Conservation (phyloP, 345 rosid genomes). For the Geranium brycei region DNA sequence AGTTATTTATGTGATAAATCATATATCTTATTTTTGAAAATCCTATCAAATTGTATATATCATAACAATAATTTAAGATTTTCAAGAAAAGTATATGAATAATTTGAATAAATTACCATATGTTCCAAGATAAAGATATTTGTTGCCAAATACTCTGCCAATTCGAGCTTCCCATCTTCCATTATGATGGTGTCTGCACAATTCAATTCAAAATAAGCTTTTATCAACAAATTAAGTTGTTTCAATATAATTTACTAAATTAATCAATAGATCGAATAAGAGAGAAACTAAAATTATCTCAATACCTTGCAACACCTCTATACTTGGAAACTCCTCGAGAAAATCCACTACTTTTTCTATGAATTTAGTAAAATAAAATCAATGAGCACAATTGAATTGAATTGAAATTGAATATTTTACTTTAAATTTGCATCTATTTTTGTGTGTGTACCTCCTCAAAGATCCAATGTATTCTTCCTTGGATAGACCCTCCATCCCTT, state of each 20-base stretch:
- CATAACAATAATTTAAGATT: too few species aligned
- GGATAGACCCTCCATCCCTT: conserved; percentile 67
- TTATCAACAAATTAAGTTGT: too few species aligned
- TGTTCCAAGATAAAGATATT: conserved; percentile 63
- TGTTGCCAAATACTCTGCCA: conserved; percentile 69
- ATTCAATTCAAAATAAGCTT: not conserved
- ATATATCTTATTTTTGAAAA: too few species aligned
- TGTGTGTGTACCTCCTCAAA: conserved; percentile 47
- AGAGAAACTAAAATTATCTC: too few species aligned
- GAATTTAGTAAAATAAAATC: not conserved
- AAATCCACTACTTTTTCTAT: conserved; percentile 89
- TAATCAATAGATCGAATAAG: too few species aligned
- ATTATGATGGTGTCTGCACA: conserved; percentile 54
- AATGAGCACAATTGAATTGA: not conserved
- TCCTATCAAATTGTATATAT: not conserved
- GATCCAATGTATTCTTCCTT: conserved; percentile 85
- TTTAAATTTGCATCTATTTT: too few species aligned
- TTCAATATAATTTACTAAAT: too few species aligned
- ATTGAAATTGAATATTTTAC: not conserved
- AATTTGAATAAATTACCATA: conserved; percentile 26
- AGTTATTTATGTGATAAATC: too few species aligned
- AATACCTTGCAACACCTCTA: conserved; percentile 90
- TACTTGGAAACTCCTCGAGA: conserved; percentile 93
- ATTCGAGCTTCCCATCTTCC: conserved; percentile 81
- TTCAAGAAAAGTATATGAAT: not conserved